These are phyloP conservation scores for Vicia villosa DNA, from an alignment of 306 rosid genomes.

Conservation along the genomic window DNA sequence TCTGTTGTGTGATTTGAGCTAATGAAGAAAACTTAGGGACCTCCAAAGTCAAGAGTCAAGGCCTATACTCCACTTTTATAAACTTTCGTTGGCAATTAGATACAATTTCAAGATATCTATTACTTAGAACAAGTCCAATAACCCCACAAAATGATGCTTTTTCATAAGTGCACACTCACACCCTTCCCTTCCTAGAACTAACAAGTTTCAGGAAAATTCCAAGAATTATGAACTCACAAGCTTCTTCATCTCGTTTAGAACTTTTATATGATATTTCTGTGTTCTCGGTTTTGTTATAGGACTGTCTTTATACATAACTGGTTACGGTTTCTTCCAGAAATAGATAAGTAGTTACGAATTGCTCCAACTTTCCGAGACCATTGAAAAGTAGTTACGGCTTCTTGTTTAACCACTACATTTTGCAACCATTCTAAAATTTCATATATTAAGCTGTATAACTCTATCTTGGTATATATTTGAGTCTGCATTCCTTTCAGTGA, in stretches of 20 bases:
- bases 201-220: neutral
- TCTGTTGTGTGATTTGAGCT: too few species aligned
- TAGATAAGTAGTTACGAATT: too few species aligned
- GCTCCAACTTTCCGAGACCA: too few species aligned
- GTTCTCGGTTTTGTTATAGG: neutral
- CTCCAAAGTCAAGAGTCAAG: too few species aligned
- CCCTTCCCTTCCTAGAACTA: neutral
- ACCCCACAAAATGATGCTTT: neutral
- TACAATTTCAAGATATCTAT: neutral
- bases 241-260: neutral
- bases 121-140: slow-evolving; percentile 1
- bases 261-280: neutral
- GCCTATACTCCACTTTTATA: neutral
- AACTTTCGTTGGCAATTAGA: neutral
- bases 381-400: too few species aligned
- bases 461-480: slow-evolving; percentile 4
- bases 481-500: slow-evolving; percentile 9
- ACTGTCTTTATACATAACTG: neutral
- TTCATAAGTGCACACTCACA: neutral
- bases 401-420: neutral
- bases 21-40: too few species aligned
- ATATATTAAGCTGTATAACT: slow-evolving; percentile 7
- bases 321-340: neutral
- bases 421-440: slow-evolving; percentile 46
- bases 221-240: neutral